A percentile compares a stretch with the other conserved stretches of the same genome.
Conservation (phyloP, 108 stramenopile genomes). For the Fistulifera solaris region DNA sequence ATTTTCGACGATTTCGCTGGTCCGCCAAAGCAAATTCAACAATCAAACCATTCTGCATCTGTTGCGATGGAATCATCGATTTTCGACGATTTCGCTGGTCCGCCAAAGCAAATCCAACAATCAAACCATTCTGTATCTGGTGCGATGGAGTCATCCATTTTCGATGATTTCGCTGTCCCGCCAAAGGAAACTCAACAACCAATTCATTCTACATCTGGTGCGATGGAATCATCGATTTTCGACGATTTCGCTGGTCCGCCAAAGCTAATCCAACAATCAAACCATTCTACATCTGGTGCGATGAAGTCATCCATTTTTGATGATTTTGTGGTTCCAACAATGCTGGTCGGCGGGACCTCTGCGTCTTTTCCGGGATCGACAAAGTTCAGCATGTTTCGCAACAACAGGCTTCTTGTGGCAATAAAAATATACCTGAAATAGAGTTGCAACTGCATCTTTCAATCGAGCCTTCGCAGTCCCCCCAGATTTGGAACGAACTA, state of each 20-base stretch:
- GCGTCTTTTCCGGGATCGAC: no score
- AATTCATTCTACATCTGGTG: background rate
- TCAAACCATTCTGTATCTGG: conserved; percentile 1
- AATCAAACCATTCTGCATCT: background rate
- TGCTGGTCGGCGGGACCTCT: no score
- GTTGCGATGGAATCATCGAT: conserved; percentile 30
- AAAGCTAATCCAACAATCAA: background rate
- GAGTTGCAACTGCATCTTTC: no score
- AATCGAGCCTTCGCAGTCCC: no score
- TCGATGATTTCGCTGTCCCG: conserved; percentile 45
- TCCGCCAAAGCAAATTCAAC: conserved; percentile 7
- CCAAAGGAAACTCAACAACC: background rate
- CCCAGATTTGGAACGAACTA: no score
- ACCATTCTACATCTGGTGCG: background rate
- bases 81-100: conserved; percentile 47
- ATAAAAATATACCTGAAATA: conserved; percentile 1
- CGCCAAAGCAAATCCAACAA: conserved; percentile 22
- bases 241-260: conserved; percentile 23
- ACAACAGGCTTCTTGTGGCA: background rate
- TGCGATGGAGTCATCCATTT: conserved; percentile 30
- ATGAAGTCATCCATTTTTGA: conserved; percentile 49
- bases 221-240: conserved; percentile 42
- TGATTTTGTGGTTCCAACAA: conserved; percentile 31
- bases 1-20: conserved; percentile 57
- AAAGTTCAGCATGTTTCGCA: no score